phyloP scores from a whole-genome alignment of 306 rosid genomes.

The Begonia peltatifolia region DNA sequence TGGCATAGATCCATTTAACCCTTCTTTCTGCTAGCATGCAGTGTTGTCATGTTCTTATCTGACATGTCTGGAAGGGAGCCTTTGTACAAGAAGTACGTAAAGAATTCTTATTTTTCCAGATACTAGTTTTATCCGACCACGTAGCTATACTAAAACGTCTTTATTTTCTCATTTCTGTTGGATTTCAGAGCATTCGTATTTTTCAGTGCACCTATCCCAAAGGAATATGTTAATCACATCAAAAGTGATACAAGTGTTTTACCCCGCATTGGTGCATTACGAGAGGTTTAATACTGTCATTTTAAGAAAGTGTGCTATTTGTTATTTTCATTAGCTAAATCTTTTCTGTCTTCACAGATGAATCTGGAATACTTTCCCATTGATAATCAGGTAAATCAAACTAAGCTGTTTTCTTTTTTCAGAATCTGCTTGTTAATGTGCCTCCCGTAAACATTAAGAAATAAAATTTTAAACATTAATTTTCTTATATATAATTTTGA shows the following conservation, averaged over 20 bases:
- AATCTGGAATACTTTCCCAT: constrained; percentile 86
- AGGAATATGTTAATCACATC: constrained; percentile 72
- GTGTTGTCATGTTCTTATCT: constrained; percentile 85
- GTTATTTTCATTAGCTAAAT: constrained; percentile 2
- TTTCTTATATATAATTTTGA: neutral
- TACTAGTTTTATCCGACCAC: neutral
- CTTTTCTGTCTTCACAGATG: constrained; percentile 39
- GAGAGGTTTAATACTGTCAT: constrained; percentile 48
- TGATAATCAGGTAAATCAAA: constrained; percentile 63
- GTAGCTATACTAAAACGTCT: neutral
- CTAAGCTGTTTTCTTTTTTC: constrained; percentile 8
- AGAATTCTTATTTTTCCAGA: constrained; percentile 3
- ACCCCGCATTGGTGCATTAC: constrained; percentile 86
- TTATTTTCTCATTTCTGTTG: neutral
- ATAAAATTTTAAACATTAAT: constrained; percentile 8
- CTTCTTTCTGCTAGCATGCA: constrained; percentile 65
- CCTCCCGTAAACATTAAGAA: neutral
- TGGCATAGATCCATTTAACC: constrained; percentile 23
- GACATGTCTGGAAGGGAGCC: constrained; percentile 99
- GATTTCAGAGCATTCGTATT: constrained; percentile 64
- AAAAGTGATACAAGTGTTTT: constrained; percentile 79
- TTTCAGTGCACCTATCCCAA: constrained; percentile 76
- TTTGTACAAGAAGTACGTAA: constrained; percentile 69
- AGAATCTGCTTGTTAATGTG: constrained; percentile 3
- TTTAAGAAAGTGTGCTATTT: constrained; percentile 6